A percentile compares a stretch with the other conserved stretches of the same genome.
These are phyloP conservation scores for Viola odorata DNA, from an alignment of 345 rosid genomes.

Conservation along the genomic window DNA sequence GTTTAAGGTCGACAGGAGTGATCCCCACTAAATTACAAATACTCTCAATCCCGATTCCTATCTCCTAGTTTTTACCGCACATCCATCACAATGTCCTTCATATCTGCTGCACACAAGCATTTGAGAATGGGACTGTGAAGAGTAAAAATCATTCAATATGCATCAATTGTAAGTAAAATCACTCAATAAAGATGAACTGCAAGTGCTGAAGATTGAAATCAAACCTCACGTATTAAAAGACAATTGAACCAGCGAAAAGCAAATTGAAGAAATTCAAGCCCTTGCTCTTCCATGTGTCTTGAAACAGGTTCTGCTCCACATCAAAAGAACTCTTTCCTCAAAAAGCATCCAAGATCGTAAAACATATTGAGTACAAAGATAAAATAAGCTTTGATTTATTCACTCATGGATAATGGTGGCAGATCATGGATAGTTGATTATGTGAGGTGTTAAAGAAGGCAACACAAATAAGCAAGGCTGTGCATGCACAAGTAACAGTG, in stretches of 20 bases:
- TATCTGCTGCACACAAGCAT: too few species aligned
- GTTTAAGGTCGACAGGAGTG: too few species aligned
- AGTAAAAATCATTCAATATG: too few species aligned
- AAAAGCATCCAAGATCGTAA: not conserved
- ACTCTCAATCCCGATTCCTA: too few species aligned
- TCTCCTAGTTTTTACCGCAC: too few species aligned
- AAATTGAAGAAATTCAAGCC: slow-evolving; percentile 94
- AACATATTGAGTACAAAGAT: not conserved
- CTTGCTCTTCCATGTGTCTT: slow-evolving; percentile 92
- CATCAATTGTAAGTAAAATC: not conserved
- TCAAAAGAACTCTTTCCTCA: slow-evolving; percentile 5
- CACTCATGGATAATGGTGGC: not conserved
- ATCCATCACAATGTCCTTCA: too few species aligned
- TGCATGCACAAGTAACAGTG: not conserved
- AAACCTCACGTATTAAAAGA: slow-evolving; percentile 91
- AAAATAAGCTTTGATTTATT: not conserved
- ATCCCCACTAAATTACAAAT: too few species aligned
- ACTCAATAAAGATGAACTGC: not conserved
- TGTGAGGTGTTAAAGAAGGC: not conserved
- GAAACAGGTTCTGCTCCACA: slow-evolving; percentile 79
- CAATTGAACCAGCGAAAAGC: slow-evolving; percentile 99
- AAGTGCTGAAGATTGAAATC: slow-evolving; percentile 7
- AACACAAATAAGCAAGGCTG: not conserved
- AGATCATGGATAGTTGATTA: slow-evolving; percentile 1
- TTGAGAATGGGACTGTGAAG: too few species aligned